Conservation (phyloP, 148 eudicot genomes). For the Diospyros kaki region DNA sequence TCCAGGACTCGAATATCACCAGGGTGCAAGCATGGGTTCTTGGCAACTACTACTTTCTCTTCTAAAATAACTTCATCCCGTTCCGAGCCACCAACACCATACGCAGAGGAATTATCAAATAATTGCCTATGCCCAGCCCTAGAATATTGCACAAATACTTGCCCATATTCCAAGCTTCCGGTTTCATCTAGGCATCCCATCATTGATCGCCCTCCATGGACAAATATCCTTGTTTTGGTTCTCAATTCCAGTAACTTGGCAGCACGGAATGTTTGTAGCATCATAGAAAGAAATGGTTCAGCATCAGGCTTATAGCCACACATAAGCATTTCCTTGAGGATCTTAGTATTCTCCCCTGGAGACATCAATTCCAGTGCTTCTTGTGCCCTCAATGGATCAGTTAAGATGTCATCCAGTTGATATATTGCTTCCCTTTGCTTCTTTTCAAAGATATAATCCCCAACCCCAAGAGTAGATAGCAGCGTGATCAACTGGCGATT, state of each 20-base stretch:
- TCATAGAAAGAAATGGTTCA: conserved; percentile 80
- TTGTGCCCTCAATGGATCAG: conserved; percentile 56
- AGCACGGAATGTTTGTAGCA: conserved; percentile 74
- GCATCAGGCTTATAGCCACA: conserved; percentile 77
- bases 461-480: conserved; percentile 65
- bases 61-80: conserved; percentile 37
- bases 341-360: conserved; percentile 72
- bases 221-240: conserved; percentile 80
- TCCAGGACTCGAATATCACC: conserved; percentile 81
- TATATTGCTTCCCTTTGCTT: conserved; percentile 75
- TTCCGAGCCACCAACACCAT: conserved; percentile 54
- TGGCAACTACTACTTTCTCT: conserved; percentile 61
- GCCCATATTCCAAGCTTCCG: conserved; percentile 74
- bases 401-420: conserved; percentile 56
- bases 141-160: conserved; percentile 80
- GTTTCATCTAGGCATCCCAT: conserved; percentile 91
- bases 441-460: conserved; percentile 61
- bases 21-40: conserved; percentile 95
- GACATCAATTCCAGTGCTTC: conserved; percentile 61
- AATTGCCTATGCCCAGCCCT: conserved; percentile 59
- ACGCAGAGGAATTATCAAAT: conserved; percentile 42
- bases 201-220: conserved; percentile 73
- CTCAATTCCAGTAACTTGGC: conserved; percentile 73
- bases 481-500: conserved; percentile 77
- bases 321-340: conserved; percentile 85